These are phyloP conservation scores for Moelleriella libera DNA, from an alignment of 2,329 filamentous ascomycete species.

Conservation along the genomic window DNA sequence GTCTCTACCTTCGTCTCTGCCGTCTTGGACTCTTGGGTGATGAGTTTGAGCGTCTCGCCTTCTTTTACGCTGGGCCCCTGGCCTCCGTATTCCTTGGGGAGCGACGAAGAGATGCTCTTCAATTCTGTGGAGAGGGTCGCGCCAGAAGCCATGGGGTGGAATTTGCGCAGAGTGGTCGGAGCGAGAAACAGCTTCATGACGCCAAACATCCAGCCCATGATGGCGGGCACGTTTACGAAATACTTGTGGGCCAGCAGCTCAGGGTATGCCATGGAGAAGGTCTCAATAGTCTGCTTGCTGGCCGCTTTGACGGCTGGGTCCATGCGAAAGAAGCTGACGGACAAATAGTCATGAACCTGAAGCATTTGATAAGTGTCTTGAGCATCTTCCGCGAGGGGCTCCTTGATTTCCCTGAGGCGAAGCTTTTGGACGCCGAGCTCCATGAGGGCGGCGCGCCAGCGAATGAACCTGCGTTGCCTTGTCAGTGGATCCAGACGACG, in stretches of 20 bases:
- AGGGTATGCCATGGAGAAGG: conserved; percentile 73
- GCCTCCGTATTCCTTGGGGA: conserved; percentile 72
- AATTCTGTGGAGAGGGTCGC: conserved; percentile 49
- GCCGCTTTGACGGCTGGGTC: conserved; percentile 64
- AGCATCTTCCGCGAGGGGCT: conserved; percentile 57
- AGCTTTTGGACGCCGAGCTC: conserved; percentile 69
- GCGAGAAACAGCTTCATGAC: conserved; percentile 65
- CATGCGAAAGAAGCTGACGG: conserved; percentile 74
- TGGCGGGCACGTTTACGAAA: conserved; percentile 82
- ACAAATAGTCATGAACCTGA: conserved; percentile 88
- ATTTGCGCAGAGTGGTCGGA: conserved; percentile 62
- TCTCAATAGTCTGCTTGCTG: conserved; percentile 65
- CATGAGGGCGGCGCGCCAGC: conserved; percentile 85
- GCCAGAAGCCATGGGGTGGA: conserved; percentile 66
- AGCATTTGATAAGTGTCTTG: conserved; percentile 80
- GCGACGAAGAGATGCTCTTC: conserved; percentile 40
- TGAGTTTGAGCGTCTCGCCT: conserved; percentile 17
- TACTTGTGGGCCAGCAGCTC: conserved; percentile 79
- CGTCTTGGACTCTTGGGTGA: conserved; percentile 5
- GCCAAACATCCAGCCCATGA: conserved; percentile 81
- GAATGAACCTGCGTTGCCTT: conserved; percentile 52
- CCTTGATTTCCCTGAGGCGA: conserved; percentile 52
- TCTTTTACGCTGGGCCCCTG: conserved; percentile 35
- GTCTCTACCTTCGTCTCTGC: conserved; percentile 1
- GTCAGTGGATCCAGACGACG: background rate